Evolutionary conservation across 805 yeast genomes (phyloP).

Genomic region (Wickerhamomyces bisporus): DNA sequence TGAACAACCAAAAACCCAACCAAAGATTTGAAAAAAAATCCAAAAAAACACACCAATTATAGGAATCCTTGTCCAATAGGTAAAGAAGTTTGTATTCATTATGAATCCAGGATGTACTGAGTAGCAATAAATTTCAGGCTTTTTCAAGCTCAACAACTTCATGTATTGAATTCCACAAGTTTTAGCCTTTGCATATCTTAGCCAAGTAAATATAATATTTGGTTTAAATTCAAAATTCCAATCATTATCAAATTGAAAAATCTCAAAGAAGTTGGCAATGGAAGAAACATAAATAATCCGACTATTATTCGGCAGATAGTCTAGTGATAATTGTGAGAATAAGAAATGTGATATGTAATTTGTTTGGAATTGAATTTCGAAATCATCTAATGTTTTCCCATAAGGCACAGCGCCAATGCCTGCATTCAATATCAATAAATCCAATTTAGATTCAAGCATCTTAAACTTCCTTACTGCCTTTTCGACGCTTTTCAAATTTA

Average conservation of each 20-base stretch:
- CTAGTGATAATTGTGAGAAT: constrained; percentile 55
- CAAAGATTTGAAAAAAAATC: constrained; percentile 65
- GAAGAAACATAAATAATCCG: constrained; percentile 62
- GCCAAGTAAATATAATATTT: constrained; percentile 66
- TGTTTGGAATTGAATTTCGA: constrained; percentile 77
- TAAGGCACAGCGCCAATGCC: constrained; percentile 78
- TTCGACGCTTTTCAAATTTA: constrained; percentile 37
- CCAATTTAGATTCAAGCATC: constrained; percentile 42
- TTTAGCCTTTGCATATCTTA: constrained; percentile 73
- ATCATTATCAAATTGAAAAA: constrained; percentile 41
- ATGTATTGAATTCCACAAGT: constrained; percentile 72
- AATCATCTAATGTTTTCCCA: constrained; percentile 57
- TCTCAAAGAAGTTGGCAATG: constrained; percentile 51
- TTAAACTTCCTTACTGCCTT: constrained; percentile 43
- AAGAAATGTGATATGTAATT: constrained; percentile 74
- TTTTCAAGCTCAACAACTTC: constrained; percentile 54
- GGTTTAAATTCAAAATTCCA: constrained; percentile 55
- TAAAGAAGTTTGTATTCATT: constrained; percentile 72
- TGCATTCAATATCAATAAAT: constrained; percentile 70
- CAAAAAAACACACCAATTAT: constrained; percentile 71
- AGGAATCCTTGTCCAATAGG: constrained; percentile 75
- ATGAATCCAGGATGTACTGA: constrained; percentile 83
- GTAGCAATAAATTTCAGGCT: constrained; percentile 59
- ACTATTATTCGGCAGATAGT: constrained; percentile 33
- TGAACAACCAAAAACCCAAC: constrained; percentile 63